A percentile compares a stretch with the other conserved stretches of the same genome.
Evolutionary conservation across 2,329 filamentous ascomycete genomes (phyloP).

Genomic region (Fusarium bulbicola): DNA sequence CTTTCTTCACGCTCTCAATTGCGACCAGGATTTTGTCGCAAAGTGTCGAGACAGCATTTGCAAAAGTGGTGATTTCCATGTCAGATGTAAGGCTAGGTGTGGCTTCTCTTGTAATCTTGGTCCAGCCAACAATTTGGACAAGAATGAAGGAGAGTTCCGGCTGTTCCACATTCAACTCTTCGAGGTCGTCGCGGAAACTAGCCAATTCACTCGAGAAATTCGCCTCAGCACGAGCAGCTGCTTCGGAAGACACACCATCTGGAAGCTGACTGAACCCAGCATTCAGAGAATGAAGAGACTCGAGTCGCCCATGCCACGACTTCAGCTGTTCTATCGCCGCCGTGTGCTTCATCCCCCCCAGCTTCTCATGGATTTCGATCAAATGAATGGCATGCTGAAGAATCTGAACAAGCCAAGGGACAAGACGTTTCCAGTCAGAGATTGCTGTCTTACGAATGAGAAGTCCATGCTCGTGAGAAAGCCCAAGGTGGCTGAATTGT

Average conservation of each 20-base stretch:
- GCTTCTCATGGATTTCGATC: constrained; percentile 71
- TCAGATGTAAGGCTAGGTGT: constrained; percentile 7
- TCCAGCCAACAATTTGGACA: constrained; percentile 73
- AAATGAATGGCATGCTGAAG: constrained; percentile 69
- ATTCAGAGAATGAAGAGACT: constrained; percentile 53
- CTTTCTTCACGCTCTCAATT: constrained; percentile 75
- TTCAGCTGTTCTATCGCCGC: constrained; percentile 56
- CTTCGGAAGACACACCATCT: constrained; percentile 55
- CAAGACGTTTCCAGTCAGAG: constrained; percentile 40
- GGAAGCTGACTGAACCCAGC: constrained; percentile 60
- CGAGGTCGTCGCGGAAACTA: constrained; percentile 53
- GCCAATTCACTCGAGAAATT: constrained; percentile 50
- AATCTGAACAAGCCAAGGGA: constrained; percentile 75
- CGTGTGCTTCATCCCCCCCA: constrained; percentile 64
- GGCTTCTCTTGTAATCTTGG: constrained; percentile 47
- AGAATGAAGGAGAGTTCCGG: constrained; percentile 72
- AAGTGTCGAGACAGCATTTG: constrained; percentile 67
- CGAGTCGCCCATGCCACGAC: constrained; percentile 61
- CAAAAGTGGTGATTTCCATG: constrained; percentile 56
- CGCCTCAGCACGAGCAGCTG: constrained; percentile 46
- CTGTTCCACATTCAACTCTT: constrained; percentile 49
- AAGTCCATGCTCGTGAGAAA: constrained; percentile 35
- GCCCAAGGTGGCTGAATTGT: constrained; percentile 50
- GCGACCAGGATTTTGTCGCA: constrained; percentile 82
- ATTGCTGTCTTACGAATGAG: constrained; percentile 29